Base-by-base conservation (phyloP, 73 alveolate genomes). In the Paramecium octaurelia region DNA sequence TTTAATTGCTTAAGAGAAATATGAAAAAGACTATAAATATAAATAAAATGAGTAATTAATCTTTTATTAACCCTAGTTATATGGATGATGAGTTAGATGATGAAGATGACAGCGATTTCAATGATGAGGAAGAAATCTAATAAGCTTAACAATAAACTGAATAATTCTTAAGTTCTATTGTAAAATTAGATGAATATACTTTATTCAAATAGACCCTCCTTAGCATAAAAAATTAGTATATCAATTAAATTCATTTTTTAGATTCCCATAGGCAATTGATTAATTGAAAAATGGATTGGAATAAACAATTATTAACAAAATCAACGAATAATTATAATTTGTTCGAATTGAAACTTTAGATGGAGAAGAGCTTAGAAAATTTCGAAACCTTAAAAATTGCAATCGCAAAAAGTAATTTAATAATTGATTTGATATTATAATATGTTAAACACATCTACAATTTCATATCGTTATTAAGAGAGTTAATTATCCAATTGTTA, bases 51-150 rank as follows among this genome's bases (percentile, higher is more conserved):
- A 24, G 31, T 40, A 44, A 8, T 9, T 14, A 14, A 18, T 31
- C 8, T 9, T n/a, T 4, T 20, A 16, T 2, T 44, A 24, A 23
- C 2, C 16, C 4, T 80, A 35, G 44, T 14, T n/a, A 80, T 43
- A 64, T 38, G 35, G 75, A 80, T 44, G 70, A 80, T 80, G 91
- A 80, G 8, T 34, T 38, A 9, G 70, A 80, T 38, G 70, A 80
- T 34, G 91, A 80, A 18, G 57, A 48, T 14, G 31, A 43, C 8
- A 64, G 57, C 7, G 50, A 80, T 80, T 21, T 38, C 23, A 42
- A 75, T 34, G 88, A 75, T 10, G 88, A 75, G 10, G 58, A 75
- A 42, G 91, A 80, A 23, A 80, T 23, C 6, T 8, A 4, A 43
- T 23, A 46, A 20, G 70, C 76, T 11, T 10, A 21, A 43, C 7